Evolutionary conservation across 2,329 filamentous ascomycete genomes (phyloP).

Genomic region (Botrytis elliptica): DNA sequence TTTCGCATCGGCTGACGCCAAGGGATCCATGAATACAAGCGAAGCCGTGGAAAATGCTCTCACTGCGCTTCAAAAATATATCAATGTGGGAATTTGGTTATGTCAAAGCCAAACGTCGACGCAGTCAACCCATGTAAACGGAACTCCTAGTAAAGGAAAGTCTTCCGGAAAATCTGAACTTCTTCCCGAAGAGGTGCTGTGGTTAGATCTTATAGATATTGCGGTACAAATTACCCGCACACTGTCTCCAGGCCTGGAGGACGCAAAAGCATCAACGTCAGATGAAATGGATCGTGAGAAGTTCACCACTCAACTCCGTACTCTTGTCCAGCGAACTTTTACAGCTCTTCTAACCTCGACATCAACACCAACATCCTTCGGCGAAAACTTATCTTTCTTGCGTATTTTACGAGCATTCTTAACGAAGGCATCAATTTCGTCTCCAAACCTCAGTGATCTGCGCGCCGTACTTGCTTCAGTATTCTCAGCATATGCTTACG

Average conservation of each 20-base stretch:
- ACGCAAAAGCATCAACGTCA: conserved; percentile 34
- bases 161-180: conserved; percentile 45
- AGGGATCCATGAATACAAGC: conserved; percentile 54
- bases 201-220: conserved; percentile 60
- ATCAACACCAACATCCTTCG: conserved; percentile 45
- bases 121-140: conserved; percentile 40
- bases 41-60: conserved; percentile 72
- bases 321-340: conserved; percentile 85
- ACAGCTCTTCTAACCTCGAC: conserved; percentile 80
- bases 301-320: conserved; percentile 67
- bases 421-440: conserved; percentile 73
- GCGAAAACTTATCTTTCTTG: conserved; percentile 72
- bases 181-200: conserved; percentile 55
- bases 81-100: conserved; percentile 91
- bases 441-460: conserved; percentile 83
- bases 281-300: conserved; percentile 54
- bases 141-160: conserved; percentile 52
- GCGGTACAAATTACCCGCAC: conserved; percentile 63
- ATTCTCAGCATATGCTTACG: conserved; percentile 93
- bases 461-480: conserved; percentile 83
- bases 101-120: conserved; percentile 81
- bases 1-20: conserved; percentile 55
- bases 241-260: conserved; percentile 56
- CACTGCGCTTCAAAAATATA: conserved; percentile 80
- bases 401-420: conserved; percentile 88